A percentile compares a stretch with the other conserved stretches of the same genome.
These are phyloP conservation scores for Seminavis robusta DNA, from an alignment of 108 stramenopile genomes.

Conservation along the genomic window DNA sequence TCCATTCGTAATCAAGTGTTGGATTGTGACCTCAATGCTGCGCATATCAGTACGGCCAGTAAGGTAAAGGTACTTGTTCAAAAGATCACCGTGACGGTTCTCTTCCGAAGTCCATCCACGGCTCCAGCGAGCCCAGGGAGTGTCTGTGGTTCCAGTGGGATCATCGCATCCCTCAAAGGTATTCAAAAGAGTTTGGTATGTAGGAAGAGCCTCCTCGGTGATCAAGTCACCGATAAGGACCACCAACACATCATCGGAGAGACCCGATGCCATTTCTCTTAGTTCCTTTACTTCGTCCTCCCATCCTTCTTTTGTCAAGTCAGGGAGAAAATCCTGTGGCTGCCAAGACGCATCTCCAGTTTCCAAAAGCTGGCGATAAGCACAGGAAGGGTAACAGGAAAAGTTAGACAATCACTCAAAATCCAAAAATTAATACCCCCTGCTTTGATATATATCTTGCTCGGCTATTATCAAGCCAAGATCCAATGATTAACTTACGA, in stretches of 20 bases:
- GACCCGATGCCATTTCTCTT: constrained; percentile 56
- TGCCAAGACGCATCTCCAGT: constrained; percentile 89
- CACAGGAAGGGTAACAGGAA: neutral
- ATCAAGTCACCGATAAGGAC: constrained; percentile 92
- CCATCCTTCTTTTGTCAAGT: constrained; percentile 70
- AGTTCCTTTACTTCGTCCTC: constrained; percentile 69
- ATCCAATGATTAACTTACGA: constrained; percentile 63
- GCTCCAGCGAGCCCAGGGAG: constrained; percentile 85
- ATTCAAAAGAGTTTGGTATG: constrained; percentile 90
- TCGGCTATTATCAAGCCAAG: too few species aligned
- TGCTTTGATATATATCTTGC: too few species aligned
- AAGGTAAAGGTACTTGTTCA: constrained; percentile 89
- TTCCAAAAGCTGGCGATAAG: constrained; percentile 63
- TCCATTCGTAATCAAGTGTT: constrained; percentile 87
- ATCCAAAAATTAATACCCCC: neutral
- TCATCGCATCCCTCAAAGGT: constrained; percentile 94
- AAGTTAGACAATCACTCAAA: neutral
- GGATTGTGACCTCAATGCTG: constrained; percentile 86
- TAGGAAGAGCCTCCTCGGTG: constrained; percentile 90
- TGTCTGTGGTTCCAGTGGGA: constrained; percentile 81
- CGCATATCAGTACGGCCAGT: constrained; percentile 87
- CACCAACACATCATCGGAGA: constrained; percentile 82
- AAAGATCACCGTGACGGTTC: constrained; percentile 90
- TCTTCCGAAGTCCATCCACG: constrained; percentile 93
- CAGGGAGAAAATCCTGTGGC: constrained; percentile 90